Evolutionary conservation across 108 stramenopile genomes (phyloP).

Genomic region (Craspedostauros australis): DNA sequence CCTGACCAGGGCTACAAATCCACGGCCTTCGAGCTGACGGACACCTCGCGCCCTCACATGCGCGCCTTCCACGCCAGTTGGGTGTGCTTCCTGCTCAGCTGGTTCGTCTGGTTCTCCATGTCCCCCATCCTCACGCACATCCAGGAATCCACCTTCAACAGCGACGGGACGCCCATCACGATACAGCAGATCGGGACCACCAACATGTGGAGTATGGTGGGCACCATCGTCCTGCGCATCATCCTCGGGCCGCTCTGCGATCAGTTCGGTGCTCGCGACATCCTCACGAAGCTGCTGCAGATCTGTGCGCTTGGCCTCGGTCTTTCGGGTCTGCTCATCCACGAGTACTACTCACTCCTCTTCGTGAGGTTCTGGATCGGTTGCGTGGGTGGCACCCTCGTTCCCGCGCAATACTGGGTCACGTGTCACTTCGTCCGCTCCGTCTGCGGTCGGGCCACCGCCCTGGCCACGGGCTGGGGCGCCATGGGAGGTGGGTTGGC

Average conservation of each 20-base stretch:
- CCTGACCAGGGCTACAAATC: conserved; percentile 55
- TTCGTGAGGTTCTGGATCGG: conserved; percentile 53
- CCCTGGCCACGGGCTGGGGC: conserved; percentile 58
- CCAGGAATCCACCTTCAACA: conserved; percentile 20
- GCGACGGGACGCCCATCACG: conserved; percentile 45
- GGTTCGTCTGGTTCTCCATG: conserved; percentile 77
- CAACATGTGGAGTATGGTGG: conserved; percentile 54
- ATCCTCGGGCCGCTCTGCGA: conserved; percentile 60
- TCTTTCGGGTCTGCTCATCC: conserved; percentile 36
- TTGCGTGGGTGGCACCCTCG: conserved; percentile 47
- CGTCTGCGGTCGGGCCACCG: conserved; percentile 54
- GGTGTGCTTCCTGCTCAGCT: conserved; percentile 69
- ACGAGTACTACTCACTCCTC: conserved; percentile 17
- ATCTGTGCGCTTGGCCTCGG: conserved; percentile 21
- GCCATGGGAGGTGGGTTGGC: conserved; percentile 71
- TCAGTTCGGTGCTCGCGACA: conserved; percentile 31
- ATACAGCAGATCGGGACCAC: conserved; percentile 56
- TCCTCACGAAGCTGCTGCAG: conserved; percentile 19
- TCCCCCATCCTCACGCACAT: conserved; percentile 72
- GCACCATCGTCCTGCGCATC: conserved; percentile 59
- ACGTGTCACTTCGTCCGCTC: conserved; percentile 49
- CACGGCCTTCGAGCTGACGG: conserved; percentile 46
- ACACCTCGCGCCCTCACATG: conserved; percentile 64
- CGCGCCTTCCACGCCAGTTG: conserved; percentile 78
- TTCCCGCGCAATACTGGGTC: conserved; percentile 62